Percentiles rank a stretch among this genome's conserved stretches.
Evolutionary conservation across 371 early-diverging fungal genomes (phyloP).

Genomic region (Mortierella sp.): DNA sequence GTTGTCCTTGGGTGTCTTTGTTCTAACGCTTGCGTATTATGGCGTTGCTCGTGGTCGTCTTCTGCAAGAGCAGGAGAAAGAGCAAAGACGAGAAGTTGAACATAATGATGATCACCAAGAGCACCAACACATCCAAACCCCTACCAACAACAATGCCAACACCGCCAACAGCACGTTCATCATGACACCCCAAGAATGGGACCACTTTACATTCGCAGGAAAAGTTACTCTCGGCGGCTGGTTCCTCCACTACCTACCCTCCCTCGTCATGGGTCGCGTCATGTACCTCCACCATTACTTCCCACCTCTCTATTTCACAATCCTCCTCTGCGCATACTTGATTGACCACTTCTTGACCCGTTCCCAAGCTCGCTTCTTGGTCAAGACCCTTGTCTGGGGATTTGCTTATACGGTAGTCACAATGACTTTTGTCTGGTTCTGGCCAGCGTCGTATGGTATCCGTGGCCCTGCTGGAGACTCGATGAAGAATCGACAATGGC

Average conservation of each 20-base stretch:
- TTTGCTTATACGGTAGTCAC: constrained; percentile 64
- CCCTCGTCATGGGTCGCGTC: constrained; percentile 97
- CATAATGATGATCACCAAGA: neutral
- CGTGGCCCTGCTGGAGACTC: constrained; percentile 71
- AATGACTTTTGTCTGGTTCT: constrained; percentile 79
- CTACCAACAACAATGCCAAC: neutral
- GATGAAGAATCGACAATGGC: constrained; percentile 62
- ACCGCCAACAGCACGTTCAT: neutral
- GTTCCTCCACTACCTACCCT: constrained; percentile 97
- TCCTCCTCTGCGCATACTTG: constrained; percentile 79
- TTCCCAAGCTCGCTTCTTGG: neutral
- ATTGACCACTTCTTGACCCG: constrained; percentile 73
- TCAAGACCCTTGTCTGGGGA: constrained; percentile 60
- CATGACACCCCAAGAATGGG: constrained; percentile 67
- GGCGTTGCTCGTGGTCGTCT: constrained; percentile 64
- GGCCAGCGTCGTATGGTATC: constrained; percentile 89
- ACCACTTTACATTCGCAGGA: constrained; percentile 76
- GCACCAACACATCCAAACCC: neutral
- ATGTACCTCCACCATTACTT: constrained; percentile 99
- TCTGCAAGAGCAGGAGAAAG: neutral
- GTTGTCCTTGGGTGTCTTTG: constrained; percentile 70
- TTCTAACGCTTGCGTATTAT: constrained; percentile 64
- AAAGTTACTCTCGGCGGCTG: constrained; percentile 90
- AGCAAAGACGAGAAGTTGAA: neutral
- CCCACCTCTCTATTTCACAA: constrained; percentile 96